Percentiles rank a stretch among this genome's conserved stretches.
These are phyloP conservation scores for Nigrospora oryzae DNA, from an alignment of 2,329 filamentous ascomycete species.

Conservation along the genomic window DNA sequence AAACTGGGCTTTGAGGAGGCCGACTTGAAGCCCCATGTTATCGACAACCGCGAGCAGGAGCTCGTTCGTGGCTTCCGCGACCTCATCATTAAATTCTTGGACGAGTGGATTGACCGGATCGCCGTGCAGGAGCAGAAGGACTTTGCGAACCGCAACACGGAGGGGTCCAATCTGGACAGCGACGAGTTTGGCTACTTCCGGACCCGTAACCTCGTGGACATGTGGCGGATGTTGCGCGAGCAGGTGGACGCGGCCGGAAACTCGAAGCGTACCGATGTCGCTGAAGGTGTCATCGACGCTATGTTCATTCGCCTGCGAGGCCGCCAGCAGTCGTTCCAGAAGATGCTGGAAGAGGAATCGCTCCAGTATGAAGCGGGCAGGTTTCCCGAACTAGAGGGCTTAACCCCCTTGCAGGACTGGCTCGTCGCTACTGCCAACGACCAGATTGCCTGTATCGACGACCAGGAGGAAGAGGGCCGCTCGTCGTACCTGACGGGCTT, in stretches of 20 bases:
- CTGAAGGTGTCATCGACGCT: constrained; percentile 90
- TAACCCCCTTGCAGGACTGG: constrained; percentile 87
- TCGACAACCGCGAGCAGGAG: constrained; percentile 85
- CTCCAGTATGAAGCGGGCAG: constrained; percentile 57
- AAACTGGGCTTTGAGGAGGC: constrained; percentile 74
- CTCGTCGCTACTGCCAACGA: constrained; percentile 95
- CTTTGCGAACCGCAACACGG: constrained; percentile 69
- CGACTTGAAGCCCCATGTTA: constrained; percentile 74
- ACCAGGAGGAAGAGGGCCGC: constrained; percentile 67
- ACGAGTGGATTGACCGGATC: constrained; percentile 97
- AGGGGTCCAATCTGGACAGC: constrained; percentile 68
- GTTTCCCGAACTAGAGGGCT: constrained; percentile 50
- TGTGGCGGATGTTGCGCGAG: constrained; percentile 96
- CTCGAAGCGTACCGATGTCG: constrained; percentile 80
- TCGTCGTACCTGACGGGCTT: constrained; percentile 81
- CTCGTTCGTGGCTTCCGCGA: constrained; percentile 89
- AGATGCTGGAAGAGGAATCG: constrained; percentile 80
- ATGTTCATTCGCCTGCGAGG: constrained; percentile 84
- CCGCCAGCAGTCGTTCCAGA: constrained; percentile 80
- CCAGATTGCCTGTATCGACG: constrained; percentile 96
- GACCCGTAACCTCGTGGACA: constrained; percentile 82
- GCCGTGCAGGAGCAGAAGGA: constrained; percentile 72
- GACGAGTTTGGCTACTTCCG: constrained; percentile 88
- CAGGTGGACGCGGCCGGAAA: constrained; percentile 80
- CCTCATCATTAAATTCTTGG: constrained; percentile 89